phyloP scores from a whole-genome alignment of 1,284 basidiomycete species.

The Chalciporus sp. region DNA sequence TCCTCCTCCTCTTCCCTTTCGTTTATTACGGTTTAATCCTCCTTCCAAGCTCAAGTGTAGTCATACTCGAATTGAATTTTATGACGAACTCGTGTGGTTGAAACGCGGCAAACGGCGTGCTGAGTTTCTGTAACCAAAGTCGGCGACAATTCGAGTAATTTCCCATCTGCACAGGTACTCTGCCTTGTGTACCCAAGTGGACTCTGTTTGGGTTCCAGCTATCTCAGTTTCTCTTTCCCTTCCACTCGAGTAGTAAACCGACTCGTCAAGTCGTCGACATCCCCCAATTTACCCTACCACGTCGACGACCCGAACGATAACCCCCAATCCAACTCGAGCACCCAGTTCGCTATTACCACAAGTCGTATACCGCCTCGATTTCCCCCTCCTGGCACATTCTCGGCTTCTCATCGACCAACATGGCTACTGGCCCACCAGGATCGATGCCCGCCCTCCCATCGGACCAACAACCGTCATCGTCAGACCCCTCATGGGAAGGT shows the following conservation, averaged over 20 bases:
- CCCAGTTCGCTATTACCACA: slow-evolving; percentile 7
- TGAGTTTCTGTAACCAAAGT: slow-evolving; percentile 31
- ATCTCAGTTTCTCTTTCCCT: slow-evolving; percentile 23
- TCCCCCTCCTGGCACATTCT: background rate
- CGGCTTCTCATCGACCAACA: slow-evolving; percentile 8
- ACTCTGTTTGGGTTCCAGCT: slow-evolving; percentile 25
- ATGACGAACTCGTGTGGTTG: background rate
- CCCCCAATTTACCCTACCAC: too few relatives aligned
- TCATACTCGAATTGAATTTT: too few relatives aligned
- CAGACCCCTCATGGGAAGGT: slow-evolving; percentile 52
- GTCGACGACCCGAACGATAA: slow-evolving; percentile 1
- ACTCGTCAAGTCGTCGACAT: too few relatives aligned
- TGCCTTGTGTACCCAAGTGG: slow-evolving; percentile 34
- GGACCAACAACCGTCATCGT: slow-evolving; percentile 20
- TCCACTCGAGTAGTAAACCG: too few relatives aligned
- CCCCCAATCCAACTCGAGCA: slow-evolving; percentile 7
- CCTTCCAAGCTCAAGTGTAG: too few relatives aligned
- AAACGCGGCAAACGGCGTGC: slow-evolving; percentile 32
- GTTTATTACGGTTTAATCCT: too few relatives aligned
- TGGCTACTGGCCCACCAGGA: slow-evolving; percentile 28
- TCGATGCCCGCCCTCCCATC: slow-evolving; percentile 22
- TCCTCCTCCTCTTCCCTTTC: too few relatives aligned
- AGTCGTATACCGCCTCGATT: background rate
- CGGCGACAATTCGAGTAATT: slow-evolving; percentile 30
- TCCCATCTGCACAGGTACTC: slow-evolving; percentile 35